A percentile compares a stretch with the other conserved stretches of the same genome.
Conservation (phyloP, 2,329 filamentous ascomycete species). For the Trichoderma sp. region DNA sequence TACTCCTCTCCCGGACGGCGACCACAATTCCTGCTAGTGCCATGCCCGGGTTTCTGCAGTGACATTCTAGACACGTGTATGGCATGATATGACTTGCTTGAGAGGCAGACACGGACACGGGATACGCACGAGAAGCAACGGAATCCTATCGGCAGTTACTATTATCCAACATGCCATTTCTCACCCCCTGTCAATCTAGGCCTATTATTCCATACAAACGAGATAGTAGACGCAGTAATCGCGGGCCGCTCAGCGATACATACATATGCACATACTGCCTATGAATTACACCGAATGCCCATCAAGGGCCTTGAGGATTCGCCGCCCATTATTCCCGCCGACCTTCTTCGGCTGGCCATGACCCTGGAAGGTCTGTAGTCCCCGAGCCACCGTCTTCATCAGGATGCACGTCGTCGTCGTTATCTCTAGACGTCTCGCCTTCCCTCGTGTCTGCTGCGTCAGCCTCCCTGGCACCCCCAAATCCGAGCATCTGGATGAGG, state of each 20-base stretch:
- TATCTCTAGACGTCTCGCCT: neutral
- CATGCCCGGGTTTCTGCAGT: neutral
- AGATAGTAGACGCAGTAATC: neutral
- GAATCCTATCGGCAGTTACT: neutral
- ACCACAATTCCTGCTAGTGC: neutral
- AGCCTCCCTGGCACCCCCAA: conserved; percentile 13
- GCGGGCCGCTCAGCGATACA: neutral
- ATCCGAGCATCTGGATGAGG: conserved; percentile 30
- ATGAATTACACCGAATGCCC: neutral
- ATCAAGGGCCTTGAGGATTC: neutral
- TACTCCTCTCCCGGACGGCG: neutral
- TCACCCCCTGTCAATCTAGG: neutral
- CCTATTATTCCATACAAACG: neutral
- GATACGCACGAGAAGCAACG: neutral
- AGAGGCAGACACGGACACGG: neutral
- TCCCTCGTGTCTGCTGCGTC: conserved; percentile 20
- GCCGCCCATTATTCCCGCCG: conserved; percentile 1
- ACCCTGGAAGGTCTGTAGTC: conserved; percentile 29
- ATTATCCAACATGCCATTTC: neutral
- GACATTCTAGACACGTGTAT: neutral
- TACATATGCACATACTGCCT: neutral
- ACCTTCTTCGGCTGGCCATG: conserved; percentile 35
- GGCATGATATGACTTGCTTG: neutral
- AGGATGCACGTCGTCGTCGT: neutral
- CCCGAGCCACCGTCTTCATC: neutral